Base-by-base conservation (phyloP, 805 yeast genomes). In the Wickerhamomyces bovis region DNA sequence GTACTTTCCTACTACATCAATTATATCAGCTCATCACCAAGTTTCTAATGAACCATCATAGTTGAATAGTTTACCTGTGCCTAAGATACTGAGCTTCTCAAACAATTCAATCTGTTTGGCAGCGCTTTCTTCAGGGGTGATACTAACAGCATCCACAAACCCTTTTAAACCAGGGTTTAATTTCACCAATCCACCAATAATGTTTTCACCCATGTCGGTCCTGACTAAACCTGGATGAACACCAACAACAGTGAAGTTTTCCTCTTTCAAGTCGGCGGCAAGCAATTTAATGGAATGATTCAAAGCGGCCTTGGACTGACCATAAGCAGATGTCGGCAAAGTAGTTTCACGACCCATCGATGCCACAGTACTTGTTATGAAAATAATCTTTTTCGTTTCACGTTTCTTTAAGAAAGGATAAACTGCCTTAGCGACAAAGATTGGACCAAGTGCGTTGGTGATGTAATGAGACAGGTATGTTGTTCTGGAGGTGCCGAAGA, bases 171-270 rank as follows among this genome's bases (percentile, higher is more conserved):
- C 20, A 36, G 35, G 22, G 10, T 33, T 42, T 16, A 18, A 4
- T 7, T 16, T 19, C n/a, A 36, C 6, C 11, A 36, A 2, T 4
- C 15, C 20, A 9, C 19, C 41, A n/a, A 45, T 20, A 19, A 41
- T 12, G 2, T 26, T 38, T 28, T 45, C 44, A 5, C 60, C 64
- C 65, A 64, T 61, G 42, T 70, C 73, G 31, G 69, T 66, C n/a
- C 44, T n/a, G 13, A 71, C 73, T 11, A 60, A 31, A 35, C 76
- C 75, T 0, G 77, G 77, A 44, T 68, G 69, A 13, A 69, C 13
- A 12, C 69, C 52, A 20, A 67, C 50, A 38, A 64, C 57, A 11
- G 55, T 60, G 48, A 61, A 67, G 3, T 58, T 63, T 41, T 64
- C 62, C 3, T 28, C 44, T 20, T 43, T 46, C 22, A 61, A 43